phyloP scores from a whole-genome alignment of 2,329 filamentous ascomycete species.

The Aphanoascus verrucosus region DNA sequence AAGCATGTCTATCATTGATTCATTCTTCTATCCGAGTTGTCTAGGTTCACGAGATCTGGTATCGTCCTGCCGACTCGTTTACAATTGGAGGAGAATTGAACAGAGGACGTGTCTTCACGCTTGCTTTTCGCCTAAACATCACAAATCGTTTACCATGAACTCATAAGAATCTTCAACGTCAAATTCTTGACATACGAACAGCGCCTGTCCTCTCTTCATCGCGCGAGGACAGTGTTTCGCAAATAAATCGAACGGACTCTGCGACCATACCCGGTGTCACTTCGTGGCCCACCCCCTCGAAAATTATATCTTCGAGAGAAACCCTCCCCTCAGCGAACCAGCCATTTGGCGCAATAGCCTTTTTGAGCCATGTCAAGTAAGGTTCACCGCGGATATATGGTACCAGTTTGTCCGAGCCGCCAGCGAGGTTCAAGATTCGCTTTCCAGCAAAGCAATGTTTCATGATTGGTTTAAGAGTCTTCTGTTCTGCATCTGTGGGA shows the following conservation, averaged over 20 bases:
- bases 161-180: background rate
- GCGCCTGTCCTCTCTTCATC: conserved; percentile 18
- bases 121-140: background rate
- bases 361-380: conserved; percentile 48
- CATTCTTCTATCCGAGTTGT: too few relatives aligned
- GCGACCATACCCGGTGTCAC: conserved; percentile 47
- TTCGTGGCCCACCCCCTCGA: conserved; percentile 48
- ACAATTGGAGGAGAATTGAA: too few relatives aligned
- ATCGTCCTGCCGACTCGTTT: too few relatives aligned
- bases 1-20: too few relatives aligned
- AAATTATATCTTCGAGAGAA: conserved; percentile 47
- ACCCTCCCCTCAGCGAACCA: conserved; percentile 44
- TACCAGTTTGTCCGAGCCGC: conserved; percentile 50
- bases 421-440: conserved; percentile 44
- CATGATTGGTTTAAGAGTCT: conserved; percentile 35
- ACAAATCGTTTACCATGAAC: background rate
- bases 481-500: conserved; percentile 35
- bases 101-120: background rate
- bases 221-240: conserved; percentile 29
- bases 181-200: conserved; percentile 23
- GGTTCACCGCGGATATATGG: conserved; percentile 47
- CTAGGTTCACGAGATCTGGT: too few relatives aligned
- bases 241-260: conserved; percentile 46
- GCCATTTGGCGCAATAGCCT: conserved; percentile 29
- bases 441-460: conserved; percentile 39